These are phyloP conservation scores for Dendrobium huoshanense DNA, from an alignment of 106 monocot species.

Conservation along the genomic window DNA sequence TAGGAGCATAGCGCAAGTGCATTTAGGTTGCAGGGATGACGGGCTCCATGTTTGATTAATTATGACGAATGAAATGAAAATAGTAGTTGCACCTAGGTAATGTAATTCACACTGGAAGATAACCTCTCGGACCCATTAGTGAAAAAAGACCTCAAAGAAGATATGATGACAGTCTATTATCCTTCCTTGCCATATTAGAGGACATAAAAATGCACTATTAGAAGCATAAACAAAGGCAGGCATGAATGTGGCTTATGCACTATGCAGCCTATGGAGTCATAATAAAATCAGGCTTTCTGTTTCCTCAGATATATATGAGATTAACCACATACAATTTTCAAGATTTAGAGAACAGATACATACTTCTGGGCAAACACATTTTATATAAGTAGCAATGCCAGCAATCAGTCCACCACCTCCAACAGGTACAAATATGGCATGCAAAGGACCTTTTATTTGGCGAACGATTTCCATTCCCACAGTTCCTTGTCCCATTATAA, in stretches of 20 bases:
- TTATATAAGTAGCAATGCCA: slow-evolving; percentile 96
- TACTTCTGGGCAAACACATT: slow-evolving; percentile 84
- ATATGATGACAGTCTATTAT: not conserved
- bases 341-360: slow-evolving; percentile 1
- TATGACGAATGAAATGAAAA: too few relatives aligned
- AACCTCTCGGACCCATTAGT: too few relatives aligned
- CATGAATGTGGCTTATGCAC: not conserved
- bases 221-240: not conserved
- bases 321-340: not conserved
- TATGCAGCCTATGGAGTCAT: not conserved
- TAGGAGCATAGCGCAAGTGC: too few relatives aligned
- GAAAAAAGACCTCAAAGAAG: too few relatives aligned
- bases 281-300: not conserved
- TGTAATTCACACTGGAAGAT: too few relatives aligned
- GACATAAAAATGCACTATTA: not conserved
- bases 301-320: not conserved
- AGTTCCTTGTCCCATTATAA: slow-evolving; percentile 88
- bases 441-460: slow-evolving; percentile 63
- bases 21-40: too few relatives aligned
- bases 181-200: not conserved
- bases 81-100: too few relatives aligned
- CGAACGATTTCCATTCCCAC: slow-evolving; percentile 94
- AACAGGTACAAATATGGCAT: slow-evolving; percentile 96
- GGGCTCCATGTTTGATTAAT: too few relatives aligned
- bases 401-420: slow-evolving; percentile 99